Conservation (phyloP, 164 flowering plant species). For the Chimonanthus salicifolius region DNA sequence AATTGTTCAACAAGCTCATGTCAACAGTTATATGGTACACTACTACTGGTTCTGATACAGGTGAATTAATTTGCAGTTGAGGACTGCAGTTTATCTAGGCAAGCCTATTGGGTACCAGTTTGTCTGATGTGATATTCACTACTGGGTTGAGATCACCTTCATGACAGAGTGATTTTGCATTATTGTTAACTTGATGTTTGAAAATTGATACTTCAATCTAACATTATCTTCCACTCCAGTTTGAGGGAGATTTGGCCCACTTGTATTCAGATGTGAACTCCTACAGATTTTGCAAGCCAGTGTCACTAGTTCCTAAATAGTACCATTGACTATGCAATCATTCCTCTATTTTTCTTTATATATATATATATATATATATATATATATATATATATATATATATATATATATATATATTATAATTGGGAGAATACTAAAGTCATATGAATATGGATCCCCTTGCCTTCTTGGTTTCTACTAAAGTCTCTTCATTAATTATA, state of each 20-base stretch:
- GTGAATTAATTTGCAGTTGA: neutral
- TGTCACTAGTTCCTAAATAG: neutral
- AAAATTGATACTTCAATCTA: neutral
- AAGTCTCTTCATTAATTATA: neutral
- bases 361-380: neutral
- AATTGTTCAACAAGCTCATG: no score
- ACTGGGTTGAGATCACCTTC: no score
- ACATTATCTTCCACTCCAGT: neutral
- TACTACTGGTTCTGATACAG: neutral
- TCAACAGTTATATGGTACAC: neutral
- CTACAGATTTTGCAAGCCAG: neutral
- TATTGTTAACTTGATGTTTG: neutral
- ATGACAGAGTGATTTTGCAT: no score
- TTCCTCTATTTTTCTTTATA: neutral
- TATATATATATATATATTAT: neutral
- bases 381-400: neutral
- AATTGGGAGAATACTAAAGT: neutral
- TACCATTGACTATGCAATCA: neutral
- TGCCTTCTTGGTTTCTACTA: no score
- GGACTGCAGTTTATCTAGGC: neutral
- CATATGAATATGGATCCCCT: neutral
- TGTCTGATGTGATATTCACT: no score
- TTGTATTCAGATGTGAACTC: neutral
- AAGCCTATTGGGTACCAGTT: no score
- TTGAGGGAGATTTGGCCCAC: neutral